Base-by-base conservation (phyloP, 257 asterid genomes). In the Solanum boliviense region DNA sequence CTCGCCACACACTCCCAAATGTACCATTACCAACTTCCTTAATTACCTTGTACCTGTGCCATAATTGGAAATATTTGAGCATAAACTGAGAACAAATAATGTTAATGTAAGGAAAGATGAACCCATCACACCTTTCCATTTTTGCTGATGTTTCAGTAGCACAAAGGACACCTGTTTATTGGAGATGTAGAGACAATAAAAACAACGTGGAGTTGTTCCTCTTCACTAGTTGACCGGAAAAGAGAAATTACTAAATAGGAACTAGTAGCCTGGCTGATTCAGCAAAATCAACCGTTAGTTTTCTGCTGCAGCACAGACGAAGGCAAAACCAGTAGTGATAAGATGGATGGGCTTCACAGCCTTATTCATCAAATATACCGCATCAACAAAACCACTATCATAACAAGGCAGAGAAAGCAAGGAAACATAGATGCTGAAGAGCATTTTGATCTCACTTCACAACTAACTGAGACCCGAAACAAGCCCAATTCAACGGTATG, bases 1-100 rank as follows among this genome's bases (percentile, higher is more conserved):
- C 99, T 86, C 96, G 93, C 99, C 99, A 97, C 81, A 97, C 99
- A 93, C 91, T 95, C 72, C 99, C 99, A 89, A 97, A 97, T 58
- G 99, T 95, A 91, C 99, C 99, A 91, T 91, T 96, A 88, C 99
- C 99, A 86, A 97, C 98, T 92, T 97, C 99, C 92, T 93, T 96
- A 88, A 96, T 95, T 91, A 97, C 90, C 88, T 91, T 95, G 91
- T 97, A 97, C 94, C 99, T 96, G 93, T 88, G 18, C 86, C 86
- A 82, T 48, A 12, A 48, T 31, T 32, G 18, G 44, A 48, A 48
- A 39, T 48, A 9, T 4, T 31, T 82, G 44, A 82, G 71, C 86
- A 82, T 58, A 79, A 82, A 35, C 27, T 44, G 48, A 36, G 62
- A 71, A 21, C 79, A 87, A 84, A 70, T 6, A 60, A 70, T 29